Evolutionary conservation across 345 rosid species (phyloP), one percentile per base, ranked within the genome.

Genomic region (Brassica cretica): DNA sequence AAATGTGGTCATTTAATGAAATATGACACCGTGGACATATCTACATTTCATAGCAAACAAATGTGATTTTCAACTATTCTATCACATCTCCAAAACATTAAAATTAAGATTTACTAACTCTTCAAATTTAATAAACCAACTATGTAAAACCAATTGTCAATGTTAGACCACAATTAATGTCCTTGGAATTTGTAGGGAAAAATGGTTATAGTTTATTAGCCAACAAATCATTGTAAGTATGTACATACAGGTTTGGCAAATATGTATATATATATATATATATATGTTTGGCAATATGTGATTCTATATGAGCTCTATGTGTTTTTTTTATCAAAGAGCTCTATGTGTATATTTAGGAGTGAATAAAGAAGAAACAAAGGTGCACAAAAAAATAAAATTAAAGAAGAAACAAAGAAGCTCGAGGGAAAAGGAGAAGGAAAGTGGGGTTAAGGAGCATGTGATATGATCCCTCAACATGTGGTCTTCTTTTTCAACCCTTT

Each of bases 381-480:
- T 21, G 24, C 24, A 21, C 24, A 21, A 21, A 21, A 21, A 21
- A 21, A 21, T 21, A 21, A 21, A 21, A 21, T 21, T 12, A 46
- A 56, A 55, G 15, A 70, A 60, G 76, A 41, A 77, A 18, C 32
- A 68, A 64, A 44, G 56, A 84, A 68, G 63, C 51, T 76, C 41
- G 66, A 66, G 4, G 65, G 12, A 60, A 78, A 72, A 72, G 64
- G 33, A 8, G 66, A 73, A 68, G 49, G 65, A 80, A 74, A 70
- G 82, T 80, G 83, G 83, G 82, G 79, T 80, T 80, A 70, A 70
- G 64, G 71, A 64, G 75, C 83, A 80, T 75, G 83, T 80, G 83
- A 80, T 30, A 59, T 80, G 76, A 80, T 74, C 76, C 83, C 41
- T 61, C 8, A 68, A 73, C 83, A 80, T 80, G 83, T 80, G 83